phyloP scores from a whole-genome alignment of 345 rosid species.

The Cardamine occulta region DNA sequence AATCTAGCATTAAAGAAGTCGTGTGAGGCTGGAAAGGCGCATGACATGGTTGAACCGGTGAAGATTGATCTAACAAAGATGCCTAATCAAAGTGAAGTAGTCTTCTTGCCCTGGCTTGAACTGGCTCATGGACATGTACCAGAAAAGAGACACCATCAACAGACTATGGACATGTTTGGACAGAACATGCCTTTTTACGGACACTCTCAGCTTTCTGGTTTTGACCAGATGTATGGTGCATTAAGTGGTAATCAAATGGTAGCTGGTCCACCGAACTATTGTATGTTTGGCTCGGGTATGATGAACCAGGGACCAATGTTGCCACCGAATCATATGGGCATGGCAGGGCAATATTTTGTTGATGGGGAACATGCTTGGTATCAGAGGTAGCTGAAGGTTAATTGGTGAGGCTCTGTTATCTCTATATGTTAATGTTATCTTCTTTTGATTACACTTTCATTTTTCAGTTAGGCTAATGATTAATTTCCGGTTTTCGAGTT shows the following conservation, averaged over 20 bases:
- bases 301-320: neutral
- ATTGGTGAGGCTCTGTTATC: neutral
- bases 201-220: conserved; percentile 14
- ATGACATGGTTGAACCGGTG: conserved; percentile 14
- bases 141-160: neutral
- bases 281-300: conserved; percentile 20
- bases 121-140: neutral
- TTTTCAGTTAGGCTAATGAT: neutral
- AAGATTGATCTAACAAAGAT: conserved; percentile 1
- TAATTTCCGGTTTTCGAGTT: conserved; percentile 13
- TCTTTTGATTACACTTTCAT: neutral
- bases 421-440: too few relatives aligned
- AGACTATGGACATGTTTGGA: conserved; percentile 3
- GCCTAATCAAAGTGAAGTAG: neutral
- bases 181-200: conserved; percentile 26
- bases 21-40: neutral
- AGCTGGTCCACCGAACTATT: conserved; percentile 13
- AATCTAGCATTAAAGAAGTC: conserved; percentile 41
- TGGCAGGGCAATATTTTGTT: conserved; percentile 21
- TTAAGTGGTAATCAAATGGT: conserved; percentile 11
- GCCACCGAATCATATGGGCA: neutral
- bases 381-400: neutral
- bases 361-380: neutral
- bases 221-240: conserved; percentile 19
- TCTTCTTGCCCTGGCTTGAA: neutral